These are phyloP conservation scores for Yamadazyma trypodendri DNA, from an alignment of 1,139 yeast species.

Conservation along the genomic window DNA sequence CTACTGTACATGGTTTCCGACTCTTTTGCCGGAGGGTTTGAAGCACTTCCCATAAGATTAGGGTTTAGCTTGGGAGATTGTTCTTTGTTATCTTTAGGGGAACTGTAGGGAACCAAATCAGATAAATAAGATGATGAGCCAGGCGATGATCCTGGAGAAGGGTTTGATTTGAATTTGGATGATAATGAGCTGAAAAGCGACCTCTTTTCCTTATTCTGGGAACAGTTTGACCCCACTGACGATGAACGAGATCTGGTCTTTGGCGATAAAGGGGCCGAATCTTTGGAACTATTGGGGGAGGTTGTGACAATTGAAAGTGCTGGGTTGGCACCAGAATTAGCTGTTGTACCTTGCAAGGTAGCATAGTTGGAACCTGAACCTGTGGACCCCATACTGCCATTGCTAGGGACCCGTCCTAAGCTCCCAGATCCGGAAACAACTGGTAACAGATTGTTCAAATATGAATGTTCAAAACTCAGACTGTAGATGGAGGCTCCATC, in stretches of 20 bases:
- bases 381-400: slow-evolving; percentile 10
- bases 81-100: background rate
- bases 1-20: slow-evolving; percentile 1
- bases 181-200: slow-evolving; percentile 53
- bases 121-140: slow-evolving; percentile 4
- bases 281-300: background rate
- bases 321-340: background rate
- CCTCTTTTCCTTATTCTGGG: slow-evolving; percentile 24
- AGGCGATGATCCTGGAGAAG: slow-evolving; percentile 8
- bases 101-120: background rate
- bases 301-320: background rate
- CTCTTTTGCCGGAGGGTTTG: slow-evolving; percentile 4
- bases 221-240: slow-evolving; percentile 14
- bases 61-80: slow-evolving; percentile 5
- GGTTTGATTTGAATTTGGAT: slow-evolving; percentile 47
- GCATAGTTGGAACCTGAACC: slow-evolving; percentile 6
- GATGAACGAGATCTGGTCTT: slow-evolving; percentile 15
- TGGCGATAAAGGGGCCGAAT: slow-evolving; percentile 7
- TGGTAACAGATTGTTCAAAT: slow-evolving; percentile 6
- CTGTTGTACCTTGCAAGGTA: background rate
- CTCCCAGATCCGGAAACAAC: background rate
- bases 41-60: slow-evolving; percentile 10
- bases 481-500: slow-evolving; percentile 15
- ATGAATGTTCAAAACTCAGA: slow-evolving; percentile 12
- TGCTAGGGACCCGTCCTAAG: slow-evolving; percentile 12